These are phyloP conservation scores for Bipolaris cookei DNA, from an alignment of 2,329 filamentous ascomycete species.

Conservation along the genomic window DNA sequence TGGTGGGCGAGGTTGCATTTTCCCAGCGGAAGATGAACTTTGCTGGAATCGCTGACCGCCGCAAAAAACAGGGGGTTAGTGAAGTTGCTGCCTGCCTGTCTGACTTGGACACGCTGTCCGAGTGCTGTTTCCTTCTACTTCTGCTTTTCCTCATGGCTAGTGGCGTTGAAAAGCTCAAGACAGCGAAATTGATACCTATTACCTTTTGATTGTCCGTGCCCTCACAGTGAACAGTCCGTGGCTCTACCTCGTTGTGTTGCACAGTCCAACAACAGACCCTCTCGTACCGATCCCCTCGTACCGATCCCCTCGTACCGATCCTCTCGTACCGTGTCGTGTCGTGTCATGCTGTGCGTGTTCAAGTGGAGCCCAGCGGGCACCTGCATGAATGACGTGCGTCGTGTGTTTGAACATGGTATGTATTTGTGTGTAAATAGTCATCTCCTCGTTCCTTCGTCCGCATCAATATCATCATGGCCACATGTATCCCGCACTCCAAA, in stretches of 20 bases:
- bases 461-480: conserved; percentile 1
- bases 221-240: too few relatives aligned
- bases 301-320: neutral
- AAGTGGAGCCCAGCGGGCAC: neutral
- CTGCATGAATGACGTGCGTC: neutral
- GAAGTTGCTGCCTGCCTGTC: neutral
- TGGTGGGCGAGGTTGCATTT: neutral
- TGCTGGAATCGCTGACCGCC: too few relatives aligned
- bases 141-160: conserved; percentile 11
- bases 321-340: too few relatives aligned
- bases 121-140: neutral
- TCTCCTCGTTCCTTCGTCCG: conserved; percentile 8
- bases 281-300: neutral
- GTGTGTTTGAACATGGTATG: conserved; percentile 9
- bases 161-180: conserved; percentile 17
- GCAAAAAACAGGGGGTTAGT: neutral
- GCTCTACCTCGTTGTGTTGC: neutral
- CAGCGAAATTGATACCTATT: conserved; percentile 16
- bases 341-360: neutral
- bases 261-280: neutral
- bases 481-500: neutral
- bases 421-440: neutral
- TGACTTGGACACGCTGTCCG: conserved; percentile 8
- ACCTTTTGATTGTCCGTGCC: neutral
- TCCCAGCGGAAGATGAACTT: neutral